Conservation (phyloP, 495 filamentous ascomycete genomes). For the Penicillium subrubescens region DNA sequence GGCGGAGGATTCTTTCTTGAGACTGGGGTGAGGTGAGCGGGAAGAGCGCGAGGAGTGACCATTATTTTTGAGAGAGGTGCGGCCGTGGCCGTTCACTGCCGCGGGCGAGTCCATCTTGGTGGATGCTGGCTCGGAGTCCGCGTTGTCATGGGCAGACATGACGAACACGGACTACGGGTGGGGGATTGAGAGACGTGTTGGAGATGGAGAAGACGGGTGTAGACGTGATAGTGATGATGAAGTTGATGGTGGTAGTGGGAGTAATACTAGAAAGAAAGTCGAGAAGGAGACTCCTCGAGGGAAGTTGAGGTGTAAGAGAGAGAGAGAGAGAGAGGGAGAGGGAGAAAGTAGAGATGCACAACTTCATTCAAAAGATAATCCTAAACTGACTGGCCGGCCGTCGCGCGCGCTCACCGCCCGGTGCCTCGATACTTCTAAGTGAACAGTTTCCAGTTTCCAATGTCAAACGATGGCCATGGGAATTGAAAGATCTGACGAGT, state of each 20-base stretch:
- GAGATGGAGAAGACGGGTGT: conserved; percentile 3
- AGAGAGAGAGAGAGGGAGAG: neutral
- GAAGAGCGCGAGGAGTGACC: conserved; percentile 15
- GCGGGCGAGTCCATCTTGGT: conserved; percentile 21
- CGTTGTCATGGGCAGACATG: conserved; percentile 50
- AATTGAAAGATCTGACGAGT: neutral
- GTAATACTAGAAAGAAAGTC: conserved; percentile 6
- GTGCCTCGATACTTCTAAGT: neutral
- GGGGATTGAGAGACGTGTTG: conserved; percentile 10
- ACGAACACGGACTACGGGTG: conserved; percentile 43
- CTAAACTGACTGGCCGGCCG: conserved; percentile 5
- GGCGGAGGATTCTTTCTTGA: conserved; percentile 10
- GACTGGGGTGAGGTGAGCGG: conserved; percentile 16
- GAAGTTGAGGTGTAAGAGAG: neutral
- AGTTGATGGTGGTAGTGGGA: conserved; percentile 6
- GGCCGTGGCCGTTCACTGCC: conserved; percentile 10
- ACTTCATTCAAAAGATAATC: conserved; percentile 16
- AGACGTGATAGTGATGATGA: neutral
- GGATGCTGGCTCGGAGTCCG: conserved; percentile 33
- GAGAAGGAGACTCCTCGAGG: neutral
- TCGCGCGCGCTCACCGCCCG: conserved; percentile 25
- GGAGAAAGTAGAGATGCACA: neutral
- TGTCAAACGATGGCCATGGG: neutral
- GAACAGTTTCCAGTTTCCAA: neutral
- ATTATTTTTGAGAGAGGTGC: conserved; percentile 17